These are phyloP conservation scores for Scheffersomyces lignosus DNA, from an alignment of 805 yeast genomes.

Conservation along the genomic window DNA sequence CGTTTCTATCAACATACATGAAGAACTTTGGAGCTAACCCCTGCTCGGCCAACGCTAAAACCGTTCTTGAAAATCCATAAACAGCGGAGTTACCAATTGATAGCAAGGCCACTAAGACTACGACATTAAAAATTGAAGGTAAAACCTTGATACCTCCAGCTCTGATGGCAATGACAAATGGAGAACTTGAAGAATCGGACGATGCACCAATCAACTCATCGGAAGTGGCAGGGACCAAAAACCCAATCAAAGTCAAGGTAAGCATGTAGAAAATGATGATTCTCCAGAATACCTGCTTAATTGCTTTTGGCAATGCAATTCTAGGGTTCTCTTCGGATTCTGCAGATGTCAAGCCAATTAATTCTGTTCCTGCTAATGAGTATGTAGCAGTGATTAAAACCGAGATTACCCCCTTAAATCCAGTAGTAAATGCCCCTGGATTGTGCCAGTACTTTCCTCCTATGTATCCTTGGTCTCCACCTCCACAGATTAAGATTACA, in stretches of 20 bases:
- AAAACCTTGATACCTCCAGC: conserved; percentile 41
- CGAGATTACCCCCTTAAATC: conserved; percentile 38
- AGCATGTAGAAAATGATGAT: conserved; percentile 41
- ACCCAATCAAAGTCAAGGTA: conserved; percentile 40
- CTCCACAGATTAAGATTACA: conserved; percentile 39
- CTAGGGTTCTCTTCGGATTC: conserved; percentile 39
- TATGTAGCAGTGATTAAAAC: conserved; percentile 42
- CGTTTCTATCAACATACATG: conserved; percentile 37
- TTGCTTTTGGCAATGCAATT: conserved; percentile 39
- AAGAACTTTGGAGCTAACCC: conserved; percentile 38
- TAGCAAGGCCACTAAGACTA: conserved; percentile 40
- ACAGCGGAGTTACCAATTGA: conserved; percentile 46
- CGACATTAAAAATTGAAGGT: conserved; percentile 44
- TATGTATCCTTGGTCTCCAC: conserved; percentile 37
- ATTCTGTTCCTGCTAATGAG: conserved; percentile 44
- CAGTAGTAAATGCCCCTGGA: conserved; percentile 37
- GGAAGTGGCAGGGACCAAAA: conserved; percentile 36
- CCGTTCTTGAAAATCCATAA: conserved; percentile 43
- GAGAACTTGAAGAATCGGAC: conserved; percentile 37
- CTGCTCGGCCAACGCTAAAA: conserved; percentile 40
- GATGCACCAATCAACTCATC: conserved; percentile 23
- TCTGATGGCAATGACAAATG: conserved; percentile 44
- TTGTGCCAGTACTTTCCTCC: conserved; percentile 39
- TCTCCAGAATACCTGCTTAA: conserved; percentile 44
- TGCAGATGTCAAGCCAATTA: conserved; percentile 39